Evolutionary conservation across 208 protist genomes (phyloP), one percentile per base, ranked within the genome.

Genomic region (Leishmania turanica): DNA sequence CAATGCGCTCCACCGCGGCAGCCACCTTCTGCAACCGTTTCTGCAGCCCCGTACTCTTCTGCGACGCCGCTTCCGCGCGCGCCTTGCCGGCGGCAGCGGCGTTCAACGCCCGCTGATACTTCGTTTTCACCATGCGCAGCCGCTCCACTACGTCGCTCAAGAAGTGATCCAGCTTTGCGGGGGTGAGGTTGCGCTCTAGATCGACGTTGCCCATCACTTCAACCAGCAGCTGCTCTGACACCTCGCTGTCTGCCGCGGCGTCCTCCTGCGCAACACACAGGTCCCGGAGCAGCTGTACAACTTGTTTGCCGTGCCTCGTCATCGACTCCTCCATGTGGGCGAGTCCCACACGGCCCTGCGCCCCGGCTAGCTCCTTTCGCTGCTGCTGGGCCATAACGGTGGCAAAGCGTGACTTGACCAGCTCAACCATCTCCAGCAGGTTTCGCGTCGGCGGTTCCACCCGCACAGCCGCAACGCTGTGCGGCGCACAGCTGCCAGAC

Each of bases 381-480:
- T 93, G 89, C 66, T 94, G 91, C 47, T 88, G 86, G 42, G 90
- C 79, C 51, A 80, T 56, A 84, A 90, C 86, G 7, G 87, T 87
- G 45, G 90, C 83, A 53, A 92, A 85, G 64, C 93, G 87, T 15
- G 82, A 81, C 68, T 88, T 89, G 3, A 96, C 62, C 37, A 96
- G 54, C 11, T 83, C 87, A 3, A 93, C 84, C 91, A 96, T 96
- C 24, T 91, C 90, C n/a, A 85, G 51, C 49, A 96, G 73, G 66
- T 90, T 85, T 19, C 72, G 70, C 31, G 91, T 93, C 0, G 93
- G 93, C 21, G 93, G 86, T 56, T 90, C 87, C 70, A 96, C 89
- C 76, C 84, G 88, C 62, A 82, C 83, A 6, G 53, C 49, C 42
- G 79, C 53, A 4, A 69, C 79, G 69, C 49, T 49, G 58, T 78